phyloP scores from a whole-genome alignment of 176 grass and related monocot genomes.

The Canna indica region DNA sequence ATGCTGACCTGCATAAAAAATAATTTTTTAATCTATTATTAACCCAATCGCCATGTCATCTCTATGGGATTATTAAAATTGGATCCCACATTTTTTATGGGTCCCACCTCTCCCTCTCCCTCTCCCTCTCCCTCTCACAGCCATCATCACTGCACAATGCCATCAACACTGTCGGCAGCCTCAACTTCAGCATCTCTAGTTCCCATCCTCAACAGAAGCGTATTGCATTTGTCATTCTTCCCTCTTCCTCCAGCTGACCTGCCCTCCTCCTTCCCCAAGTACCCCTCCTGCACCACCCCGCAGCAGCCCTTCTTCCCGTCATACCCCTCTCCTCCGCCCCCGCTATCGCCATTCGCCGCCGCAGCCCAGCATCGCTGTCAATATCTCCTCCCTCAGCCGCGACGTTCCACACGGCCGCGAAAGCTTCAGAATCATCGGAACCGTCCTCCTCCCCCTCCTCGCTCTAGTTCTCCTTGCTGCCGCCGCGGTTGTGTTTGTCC shows the following conservation, averaged over 20 bases:
- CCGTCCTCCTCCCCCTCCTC: neutral
- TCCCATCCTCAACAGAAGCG: too few relatives aligned
- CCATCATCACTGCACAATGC: too few relatives aligned
- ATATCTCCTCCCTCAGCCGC: neutral
- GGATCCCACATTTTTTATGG: too few relatives aligned
- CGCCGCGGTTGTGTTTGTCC: neutral
- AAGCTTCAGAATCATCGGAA: neutral
- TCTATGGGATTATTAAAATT: too few relatives aligned
- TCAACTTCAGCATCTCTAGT: too few relatives aligned
- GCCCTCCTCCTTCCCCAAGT: too few relatives aligned
- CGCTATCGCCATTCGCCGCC: neutral
- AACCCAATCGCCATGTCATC: too few relatives aligned
- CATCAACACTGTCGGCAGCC: too few relatives aligned
- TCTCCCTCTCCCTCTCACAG: too few relatives aligned
- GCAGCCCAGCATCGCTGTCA: neutral
- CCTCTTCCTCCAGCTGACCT: constrained; percentile 29
- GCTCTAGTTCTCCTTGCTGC: neutral
- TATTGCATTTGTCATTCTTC: constrained; percentile 15
- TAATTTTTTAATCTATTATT: too few relatives aligned
- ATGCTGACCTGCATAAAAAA: too few relatives aligned
- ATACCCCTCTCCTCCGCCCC: neutral
- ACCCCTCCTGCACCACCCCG: constrained; percentile 19
- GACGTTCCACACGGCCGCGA: neutral
- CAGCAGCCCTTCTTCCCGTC: neutral
- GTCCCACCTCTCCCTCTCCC: too few relatives aligned